Conservation (phyloP, 2,329 filamentous ascomycete species). For the Microascus cirrosus region DNA sequence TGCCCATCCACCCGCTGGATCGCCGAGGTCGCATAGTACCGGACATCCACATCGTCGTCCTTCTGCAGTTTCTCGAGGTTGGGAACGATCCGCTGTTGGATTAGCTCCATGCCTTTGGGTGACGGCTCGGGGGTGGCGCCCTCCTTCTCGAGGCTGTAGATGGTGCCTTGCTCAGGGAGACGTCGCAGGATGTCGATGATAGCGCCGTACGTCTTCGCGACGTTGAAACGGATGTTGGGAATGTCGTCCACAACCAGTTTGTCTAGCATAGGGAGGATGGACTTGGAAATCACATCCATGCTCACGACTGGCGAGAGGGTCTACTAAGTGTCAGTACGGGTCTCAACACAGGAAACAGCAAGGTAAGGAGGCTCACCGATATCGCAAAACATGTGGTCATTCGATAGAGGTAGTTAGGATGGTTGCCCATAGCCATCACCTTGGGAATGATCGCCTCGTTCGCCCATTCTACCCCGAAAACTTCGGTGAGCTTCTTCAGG, state of each 20-base stretch:
- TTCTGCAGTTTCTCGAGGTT: conserved; percentile 92
- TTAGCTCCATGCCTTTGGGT: conserved; percentile 64
- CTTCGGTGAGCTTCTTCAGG: conserved; percentile 94
- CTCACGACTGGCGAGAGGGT: conserved; percentile 89
- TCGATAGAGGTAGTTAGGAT: conserved; percentile 97
- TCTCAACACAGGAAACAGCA: neutral
- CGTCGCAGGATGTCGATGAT: conserved; percentile 87
- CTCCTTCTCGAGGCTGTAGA: conserved; percentile 75
- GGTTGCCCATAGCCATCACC: conserved; percentile 95
- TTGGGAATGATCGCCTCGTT: conserved; percentile 96
- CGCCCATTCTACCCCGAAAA: conserved; percentile 97
- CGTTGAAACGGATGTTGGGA: conserved; percentile 98
- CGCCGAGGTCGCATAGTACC: conserved; percentile 93
- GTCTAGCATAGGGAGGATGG: conserved; percentile 91
- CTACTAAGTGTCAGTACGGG: conserved; percentile 36
- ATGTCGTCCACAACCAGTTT: conserved; percentile 91
- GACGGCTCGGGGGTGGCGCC: conserved; percentile 52
- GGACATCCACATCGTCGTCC: conserved; percentile 95
- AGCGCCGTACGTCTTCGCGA: conserved; percentile 91
- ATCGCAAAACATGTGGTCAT: conserved; percentile 99
- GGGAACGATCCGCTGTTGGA: conserved; percentile 76
- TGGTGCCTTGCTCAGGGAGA: conserved; percentile 77
- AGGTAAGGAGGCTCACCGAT: conserved; percentile 53
- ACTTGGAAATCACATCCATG: conserved; percentile 83
- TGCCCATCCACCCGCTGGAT: conserved; percentile 45